phyloP scores from a whole-genome alignment of 2,329 filamentous ascomycete species.

The Paecilomyces niveus region DNA sequence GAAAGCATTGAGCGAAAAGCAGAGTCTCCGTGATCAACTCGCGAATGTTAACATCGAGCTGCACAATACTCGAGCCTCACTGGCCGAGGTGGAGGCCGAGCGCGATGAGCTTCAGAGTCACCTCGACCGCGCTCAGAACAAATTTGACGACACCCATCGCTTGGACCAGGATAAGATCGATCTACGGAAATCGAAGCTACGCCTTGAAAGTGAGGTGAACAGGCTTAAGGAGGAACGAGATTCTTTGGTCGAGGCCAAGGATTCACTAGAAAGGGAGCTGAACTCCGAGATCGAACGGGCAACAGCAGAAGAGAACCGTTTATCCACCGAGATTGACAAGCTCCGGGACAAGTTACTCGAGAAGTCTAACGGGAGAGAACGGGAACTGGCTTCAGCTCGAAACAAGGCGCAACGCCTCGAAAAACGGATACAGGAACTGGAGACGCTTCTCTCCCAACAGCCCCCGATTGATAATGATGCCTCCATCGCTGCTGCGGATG shows the following conservation, averaged over 20 bases:
- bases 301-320: conserved; percentile 57
- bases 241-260: conserved; percentile 49
- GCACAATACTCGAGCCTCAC: conserved; percentile 49
- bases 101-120: conserved; percentile 60
- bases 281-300: conserved; percentile 61
- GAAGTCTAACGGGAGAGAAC: conserved; percentile 35
- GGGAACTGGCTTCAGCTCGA: conserved; percentile 47
- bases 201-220: conserved; percentile 60
- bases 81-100: conserved; percentile 56
- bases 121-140: conserved; percentile 49
- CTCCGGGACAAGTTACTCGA: conserved; percentile 46
- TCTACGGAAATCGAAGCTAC: conserved; percentile 59
- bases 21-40: conserved; percentile 57
- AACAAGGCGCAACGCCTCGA: conserved; percentile 62
- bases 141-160: conserved; percentile 51
- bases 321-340: conserved; percentile 42
- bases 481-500: conserved; percentile 36
- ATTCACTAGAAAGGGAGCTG: conserved; percentile 55
- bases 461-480: conserved; percentile 32
- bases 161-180: conserved; percentile 64
- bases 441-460: conserved; percentile 49
- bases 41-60: conserved; percentile 54
- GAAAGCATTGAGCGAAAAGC: conserved; percentile 54
- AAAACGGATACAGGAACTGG: conserved; percentile 43
- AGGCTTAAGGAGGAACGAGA: conserved; percentile 59